Evolutionary conservation across 768 basidiomycete genomes (phyloP).

Genomic region (Tylopilus plumbeoviolaceoides): DNA sequence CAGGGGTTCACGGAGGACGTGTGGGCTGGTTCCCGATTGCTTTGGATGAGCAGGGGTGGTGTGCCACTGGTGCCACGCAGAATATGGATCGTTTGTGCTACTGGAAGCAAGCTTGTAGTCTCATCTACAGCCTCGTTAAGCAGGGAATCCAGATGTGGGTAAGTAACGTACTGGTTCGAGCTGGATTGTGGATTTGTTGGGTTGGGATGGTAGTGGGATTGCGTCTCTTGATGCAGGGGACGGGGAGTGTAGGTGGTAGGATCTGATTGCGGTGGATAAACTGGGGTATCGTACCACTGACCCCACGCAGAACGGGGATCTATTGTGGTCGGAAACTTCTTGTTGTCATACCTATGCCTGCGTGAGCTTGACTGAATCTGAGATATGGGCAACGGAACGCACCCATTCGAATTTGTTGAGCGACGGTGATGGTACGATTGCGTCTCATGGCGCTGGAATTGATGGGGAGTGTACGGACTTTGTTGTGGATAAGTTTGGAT

Average conservation of each 20-base stretch:
- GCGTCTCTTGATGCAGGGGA: slow-evolving; percentile 8
- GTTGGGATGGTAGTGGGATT: slow-evolving; percentile 6
- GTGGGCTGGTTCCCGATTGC: slow-evolving; percentile 26
- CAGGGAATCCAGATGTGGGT: background rate
- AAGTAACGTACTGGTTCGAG: background rate
- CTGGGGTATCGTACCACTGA: background rate
- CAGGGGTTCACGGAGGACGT: slow-evolving; percentile 24
- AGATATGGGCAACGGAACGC: background rate
- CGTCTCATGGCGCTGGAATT: slow-evolving; percentile 10
- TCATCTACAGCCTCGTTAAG: background rate
- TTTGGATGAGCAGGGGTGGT: slow-evolving; percentile 7
- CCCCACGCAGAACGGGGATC: slow-evolving; percentile 1
- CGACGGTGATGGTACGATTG: slow-evolving; percentile 6
- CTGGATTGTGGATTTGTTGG: slow-evolving; percentile 1
- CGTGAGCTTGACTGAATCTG: background rate
- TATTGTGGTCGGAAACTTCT: background rate
- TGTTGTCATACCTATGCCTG: background rate
- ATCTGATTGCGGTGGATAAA: slow-evolving; percentile 15
- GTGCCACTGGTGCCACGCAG: slow-evolving; percentile 4
- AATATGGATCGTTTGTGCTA: slow-evolving; percentile 11
- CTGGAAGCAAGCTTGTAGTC: background rate
- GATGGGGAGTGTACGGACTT: slow-evolving; percentile 30
- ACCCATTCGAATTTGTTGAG: background rate
- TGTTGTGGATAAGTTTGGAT: slow-evolving; percentile 10
- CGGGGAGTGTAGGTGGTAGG: slow-evolving; percentile 30